Base-by-base conservation (phyloP, 2,329 filamentous ascomycete species). In the Colletotrichum sp. region DNA sequence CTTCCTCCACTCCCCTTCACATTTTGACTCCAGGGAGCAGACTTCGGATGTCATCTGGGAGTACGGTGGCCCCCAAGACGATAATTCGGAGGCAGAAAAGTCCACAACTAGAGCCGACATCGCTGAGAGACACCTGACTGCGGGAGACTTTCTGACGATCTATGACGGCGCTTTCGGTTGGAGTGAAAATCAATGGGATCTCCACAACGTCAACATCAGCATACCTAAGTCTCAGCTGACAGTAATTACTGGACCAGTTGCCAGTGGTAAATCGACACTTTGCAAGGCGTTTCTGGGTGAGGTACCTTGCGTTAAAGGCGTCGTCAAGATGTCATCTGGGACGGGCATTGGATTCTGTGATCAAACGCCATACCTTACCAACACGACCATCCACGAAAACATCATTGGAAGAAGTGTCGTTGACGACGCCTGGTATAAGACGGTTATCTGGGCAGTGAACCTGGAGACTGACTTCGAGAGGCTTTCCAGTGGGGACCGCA, bases 381-480 rank as follows among this genome's bases (percentile, higher is more conserved):
- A 85, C 57, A 81, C 77, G 0, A 83, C 84, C 3, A 80, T 87
- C 10, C 79, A 78, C 9, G 80, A 85, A 2, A 87, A 86, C 36
- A 85, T 88, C 5, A 69, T 85, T 8, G 85, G 85, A 0, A 81
- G 81, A 21, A 79, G 76, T 12, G n/a, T 68, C 0, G 85, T 83
- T 30, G 78, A 85, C 21, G 71, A 80, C 24, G 34, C 63, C 0
- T 80, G 82, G 24, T 87, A 86, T 13, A 74, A 81, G 3, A 80
- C 82, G 6, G 81, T 87, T 0, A 68, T 87, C 0, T 77, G 83
- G 2, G 82, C 84, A 0, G 83, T 82, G 0, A 75, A 82, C 68
- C 80, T 87, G 0, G 68, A 71, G 3, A 62, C 72, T 0, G 86
- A 87, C 72, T 68, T 86, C 9, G 64, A 49, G 0, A 66, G 75